Percentiles rank a stretch among this genome's conserved stretches.
phyloP scores from a whole-genome alignment of 768 basidiomycete species.

The Chlorophyllum brunneum region DNA sequence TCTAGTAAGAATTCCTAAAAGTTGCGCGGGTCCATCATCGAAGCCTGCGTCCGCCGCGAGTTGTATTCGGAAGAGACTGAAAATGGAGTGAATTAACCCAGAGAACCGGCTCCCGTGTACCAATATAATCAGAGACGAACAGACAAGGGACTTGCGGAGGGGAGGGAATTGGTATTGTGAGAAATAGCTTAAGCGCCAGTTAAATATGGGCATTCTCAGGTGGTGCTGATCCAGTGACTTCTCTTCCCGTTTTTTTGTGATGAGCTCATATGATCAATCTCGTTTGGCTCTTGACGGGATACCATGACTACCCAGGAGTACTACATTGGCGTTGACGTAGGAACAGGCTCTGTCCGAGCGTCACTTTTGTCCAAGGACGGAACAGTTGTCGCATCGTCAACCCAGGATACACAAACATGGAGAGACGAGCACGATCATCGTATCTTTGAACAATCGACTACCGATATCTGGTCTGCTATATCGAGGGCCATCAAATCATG shows the following conservation, averaged over 20 bases:
- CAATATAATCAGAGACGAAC: too few species aligned
- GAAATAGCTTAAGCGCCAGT: background rate
- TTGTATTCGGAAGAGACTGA: too few species aligned
- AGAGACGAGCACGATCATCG: constrained; percentile 81
- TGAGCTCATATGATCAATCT: constrained; percentile 1
- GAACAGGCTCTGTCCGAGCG: constrained; percentile 91
- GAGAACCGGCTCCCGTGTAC: too few species aligned
- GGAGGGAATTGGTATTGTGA: too few species aligned
- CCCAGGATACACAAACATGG: constrained; percentile 80
- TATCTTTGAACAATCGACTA: constrained; percentile 96
- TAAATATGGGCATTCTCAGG: background rate
- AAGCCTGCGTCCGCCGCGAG: too few species aligned
- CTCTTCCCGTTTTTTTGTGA: background rate
- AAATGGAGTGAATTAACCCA: too few species aligned
- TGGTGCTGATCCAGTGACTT: constrained; percentile 8
- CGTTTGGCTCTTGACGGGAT: background rate
- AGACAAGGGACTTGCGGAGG: too few species aligned
- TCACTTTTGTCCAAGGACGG: constrained; percentile 72
- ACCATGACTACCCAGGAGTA: constrained; percentile 38
- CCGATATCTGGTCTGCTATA: constrained; percentile 80
- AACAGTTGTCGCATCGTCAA: constrained; percentile 70
- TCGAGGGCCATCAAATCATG: constrained; percentile 59
- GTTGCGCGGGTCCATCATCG: too few species aligned
- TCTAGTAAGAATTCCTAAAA: constrained; percentile 1
- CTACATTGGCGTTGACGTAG: constrained; percentile 81